A percentile compares a stretch with the other conserved stretches of the same genome.
These are phyloP conservation scores for Cadophora sp. DNA, from an alignment of 2,329 filamentous ascomycete genomes.

Conservation along the genomic window DNA sequence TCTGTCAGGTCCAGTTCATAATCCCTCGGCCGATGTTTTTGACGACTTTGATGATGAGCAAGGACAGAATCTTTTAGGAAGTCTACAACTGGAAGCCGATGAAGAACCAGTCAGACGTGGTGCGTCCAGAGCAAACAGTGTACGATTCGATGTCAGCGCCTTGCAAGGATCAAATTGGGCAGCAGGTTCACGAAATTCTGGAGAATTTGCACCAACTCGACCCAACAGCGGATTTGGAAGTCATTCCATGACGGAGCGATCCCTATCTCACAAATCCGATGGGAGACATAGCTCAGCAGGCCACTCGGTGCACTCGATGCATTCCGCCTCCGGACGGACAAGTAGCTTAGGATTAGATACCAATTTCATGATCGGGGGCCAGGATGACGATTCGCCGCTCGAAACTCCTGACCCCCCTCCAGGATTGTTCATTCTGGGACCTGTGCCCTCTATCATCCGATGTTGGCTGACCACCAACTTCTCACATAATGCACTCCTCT, in stretches of 20 bases:
- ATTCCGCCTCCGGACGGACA: conserved; percentile 80
- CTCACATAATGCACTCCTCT: conserved; percentile 86
- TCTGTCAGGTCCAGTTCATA: conserved; percentile 75
- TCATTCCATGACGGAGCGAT: conserved; percentile 85
- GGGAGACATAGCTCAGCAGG: conserved; percentile 94
- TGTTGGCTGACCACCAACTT: conserved; percentile 95
- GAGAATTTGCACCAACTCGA: conserved; percentile 79
- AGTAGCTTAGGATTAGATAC: conserved; percentile 89
- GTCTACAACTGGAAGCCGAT: conserved; percentile 84
- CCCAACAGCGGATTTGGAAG: conserved; percentile 81
- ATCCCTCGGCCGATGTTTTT: conserved; percentile 84
- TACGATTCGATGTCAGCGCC: conserved; percentile 95
- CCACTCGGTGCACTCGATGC: conserved; percentile 73
- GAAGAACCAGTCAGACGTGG: conserved; percentile 86
- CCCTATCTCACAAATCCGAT: conserved; percentile 93
- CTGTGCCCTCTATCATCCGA: conserved; percentile 91
- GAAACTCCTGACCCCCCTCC: conserved; percentile 80
- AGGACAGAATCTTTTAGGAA: conserved; percentile 78
- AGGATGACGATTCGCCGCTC: conserved; percentile 72
- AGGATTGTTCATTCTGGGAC: conserved; percentile 83
- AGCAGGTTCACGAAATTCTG: conserved; percentile 80
- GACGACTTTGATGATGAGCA: conserved; percentile 87
- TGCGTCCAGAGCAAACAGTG: conserved; percentile 93
- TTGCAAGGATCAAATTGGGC: conserved; percentile 87
- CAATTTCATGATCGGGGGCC: conserved; percentile 66